Base-by-base conservation (phyloP, 768 basidiomycete genomes). In the Cystofilobasidium bisporidii region DNA sequence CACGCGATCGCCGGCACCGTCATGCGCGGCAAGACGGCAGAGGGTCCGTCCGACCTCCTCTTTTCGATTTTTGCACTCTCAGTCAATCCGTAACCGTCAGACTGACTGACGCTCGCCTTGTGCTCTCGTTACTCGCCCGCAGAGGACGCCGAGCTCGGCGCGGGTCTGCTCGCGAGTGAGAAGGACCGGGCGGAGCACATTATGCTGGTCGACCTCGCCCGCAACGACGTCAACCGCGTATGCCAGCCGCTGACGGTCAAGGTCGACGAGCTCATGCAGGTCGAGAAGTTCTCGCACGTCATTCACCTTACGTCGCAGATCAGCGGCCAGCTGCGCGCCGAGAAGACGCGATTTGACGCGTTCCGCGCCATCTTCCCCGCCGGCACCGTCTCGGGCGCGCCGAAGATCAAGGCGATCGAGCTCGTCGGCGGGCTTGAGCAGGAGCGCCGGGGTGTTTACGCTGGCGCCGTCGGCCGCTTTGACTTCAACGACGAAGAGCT, bases 361-460 rank as follows among this genome's bases (percentile, higher is more conserved):
- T 98, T 99, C 83, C 85, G 94, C 14, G 97, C 94, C 28, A 98
- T 99, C 71, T 98, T 99, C 81, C 96, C 96, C 1, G 93, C 94
- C 22, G 96, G 96, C 0, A 99, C 96, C 2, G 96, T 99, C 30
- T 97, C 94, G 0, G 96, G 96, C 28, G 96, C 96, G 38, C 96
- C 96, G 2, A 99, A 99, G 79, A 93, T 99, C 78, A 96, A 94
- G 76, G 96, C 96, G 0, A 90, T 99, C 70, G 91, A 99, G 76
- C 85, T 99, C 48, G 80, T 99, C 33, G 86, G 86, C 8, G 85
- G 84, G 24, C 78, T 97, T 59, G 96, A 98, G 76, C 82, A 86
- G 73, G 90, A 97, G 77, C 84, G 85, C 30, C 84, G 96, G 43
- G 93, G 93, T 30, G 87, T 97, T 20, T 99, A 99, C 72, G 96